phyloP scores from a whole-genome alignment of 1,284 basidiomycete genomes.

The Vanrija sp. region DNA sequence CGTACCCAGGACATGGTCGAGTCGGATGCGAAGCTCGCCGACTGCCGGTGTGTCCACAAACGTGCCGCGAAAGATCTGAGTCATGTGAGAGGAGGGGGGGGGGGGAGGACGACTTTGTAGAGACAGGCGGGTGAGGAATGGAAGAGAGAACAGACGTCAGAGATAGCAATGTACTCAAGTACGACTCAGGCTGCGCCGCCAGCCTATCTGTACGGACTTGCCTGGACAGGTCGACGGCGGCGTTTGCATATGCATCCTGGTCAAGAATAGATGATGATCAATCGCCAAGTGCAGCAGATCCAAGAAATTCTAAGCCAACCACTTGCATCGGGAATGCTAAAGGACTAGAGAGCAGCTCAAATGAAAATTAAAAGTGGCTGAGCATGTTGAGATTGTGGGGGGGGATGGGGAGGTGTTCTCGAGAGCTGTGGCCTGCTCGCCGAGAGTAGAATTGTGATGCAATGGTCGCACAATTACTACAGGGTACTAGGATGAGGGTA shows the following conservation, averaged over 20 bases:
- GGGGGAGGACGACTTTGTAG: too few species aligned
- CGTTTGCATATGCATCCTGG: too few species aligned
- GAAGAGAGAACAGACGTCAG: neutral
- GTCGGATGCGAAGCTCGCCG: slow-evolving; percentile 56
- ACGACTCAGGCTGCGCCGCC: too few species aligned
- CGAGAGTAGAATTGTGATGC: too few species aligned
- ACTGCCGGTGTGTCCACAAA: slow-evolving; percentile 59
- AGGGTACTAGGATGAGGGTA: too few species aligned
- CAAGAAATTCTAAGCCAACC: slow-evolving; percentile 16
- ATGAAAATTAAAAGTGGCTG: slow-evolving; percentile 10
- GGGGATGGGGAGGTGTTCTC: neutral
- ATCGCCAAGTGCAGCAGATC: too few species aligned
- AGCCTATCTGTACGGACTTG: too few species aligned
- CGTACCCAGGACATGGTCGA: slow-evolving; percentile 61
- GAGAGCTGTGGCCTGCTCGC: too few species aligned
- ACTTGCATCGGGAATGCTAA: slow-evolving; percentile 24
- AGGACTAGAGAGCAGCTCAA: slow-evolving; percentile 14
- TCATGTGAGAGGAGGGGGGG: neutral
- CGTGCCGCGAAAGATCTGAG: slow-evolving; percentile 49
- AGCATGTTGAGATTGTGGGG: slow-evolving; percentile 10
- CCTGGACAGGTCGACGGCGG: too few species aligned
- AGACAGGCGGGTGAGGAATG: too few species aligned
- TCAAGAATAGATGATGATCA: too few species aligned
- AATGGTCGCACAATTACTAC: neutral
- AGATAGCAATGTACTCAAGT: too few species aligned